Base-by-base conservation (phyloP, 768 basidiomycete species). In the Pulveroboletus sp. region DNA sequence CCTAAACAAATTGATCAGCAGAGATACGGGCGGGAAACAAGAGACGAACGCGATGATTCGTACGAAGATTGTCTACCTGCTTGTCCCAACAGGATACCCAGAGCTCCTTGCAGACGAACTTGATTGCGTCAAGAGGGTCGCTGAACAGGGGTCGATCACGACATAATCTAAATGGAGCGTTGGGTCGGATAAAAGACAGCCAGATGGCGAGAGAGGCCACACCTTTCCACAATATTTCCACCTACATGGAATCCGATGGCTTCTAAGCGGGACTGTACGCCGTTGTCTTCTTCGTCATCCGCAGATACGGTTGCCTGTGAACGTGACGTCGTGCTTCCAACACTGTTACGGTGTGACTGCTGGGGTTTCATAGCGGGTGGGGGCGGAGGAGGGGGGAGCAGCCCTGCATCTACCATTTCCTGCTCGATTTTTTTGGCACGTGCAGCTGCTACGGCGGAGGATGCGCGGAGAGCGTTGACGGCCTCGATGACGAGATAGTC, bases 41-140 rank as follows among this genome's bases (percentile, higher is more conserved):
- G 21, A 14, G 15, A 71, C 82, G 36, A 62, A 93, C 93, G 43
- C 93, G 76, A 67, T 95, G 94, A 65, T 97, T 97, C 14, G 93
- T 97, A 39, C 93, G 81, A 50, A 97, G 71, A 66, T 97, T 97
- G 61, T 96, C 93, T 1, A 96, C 90, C 65, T 95, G 94, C 64
- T 94, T 94, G 46, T 93, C 89, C 85, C 90, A 96, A 49, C 86
- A 87, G 18, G 85, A 82, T 0, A 81, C 74, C 90, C 93, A 97
- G n/a, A 97, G 71, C 49, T 97, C 93, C 63, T 97, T 97, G 73
- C 93, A 97, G 50, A 97, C 78, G 62, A 96, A 96, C 67, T 97
- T 96, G 71, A 97, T 84, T 9, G 81, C 84, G 53, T 97, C 94
- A 7, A 97, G 75, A 0, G 91, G 87, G 63, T 94, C 88, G 0